Percentiles rank a stretch among this genome's conserved stretches.
Conservation (phyloP, 2,329 filamentous ascomycete genomes). For the Talaromyces sp. region DNA sequence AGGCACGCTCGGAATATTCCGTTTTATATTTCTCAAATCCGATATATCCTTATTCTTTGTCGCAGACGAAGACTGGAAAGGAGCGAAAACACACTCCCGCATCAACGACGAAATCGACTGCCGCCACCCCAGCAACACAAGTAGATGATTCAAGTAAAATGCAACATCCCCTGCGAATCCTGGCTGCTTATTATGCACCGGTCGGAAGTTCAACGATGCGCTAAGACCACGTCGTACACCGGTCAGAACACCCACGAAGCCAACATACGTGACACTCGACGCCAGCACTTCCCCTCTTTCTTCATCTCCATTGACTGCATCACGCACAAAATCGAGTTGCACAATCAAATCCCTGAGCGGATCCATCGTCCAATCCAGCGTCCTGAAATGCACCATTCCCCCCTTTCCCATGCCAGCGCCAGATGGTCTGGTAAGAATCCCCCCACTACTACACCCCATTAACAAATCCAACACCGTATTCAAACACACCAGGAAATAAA, state of each 20-base stretch:
- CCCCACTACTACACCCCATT: constrained; percentile 64
- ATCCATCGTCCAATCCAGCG: constrained; percentile 56
- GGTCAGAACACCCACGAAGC: constrained; percentile 51
- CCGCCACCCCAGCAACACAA: constrained; percentile 54
- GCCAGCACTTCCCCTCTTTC: constrained; percentile 36
- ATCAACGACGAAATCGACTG: constrained; percentile 54
- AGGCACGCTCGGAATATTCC: constrained; percentile 18
- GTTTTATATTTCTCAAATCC: neutral
- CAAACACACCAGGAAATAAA: constrained; percentile 60
- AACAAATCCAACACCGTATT: constrained; percentile 63
- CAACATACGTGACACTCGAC: constrained; percentile 48
- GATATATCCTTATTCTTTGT: neutral
- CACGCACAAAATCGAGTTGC: constrained; percentile 50
- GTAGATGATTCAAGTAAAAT: constrained; percentile 49
- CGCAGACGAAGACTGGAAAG: constrained; percentile 3
- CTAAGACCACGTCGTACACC: constrained; percentile 48
- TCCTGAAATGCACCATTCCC: constrained; percentile 41
- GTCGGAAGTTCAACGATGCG: constrained; percentile 52
- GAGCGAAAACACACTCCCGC: constrained; percentile 40
- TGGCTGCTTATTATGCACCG: constrained; percentile 45
- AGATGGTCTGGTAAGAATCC: constrained; percentile 26
- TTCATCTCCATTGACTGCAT: constrained; percentile 18
- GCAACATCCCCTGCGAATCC: constrained; percentile 27
- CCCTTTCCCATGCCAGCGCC: neutral
- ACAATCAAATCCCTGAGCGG: constrained; percentile 50